Percentiles rank a stretch among this genome's conserved stretches.
Evolutionary conservation across 2,329 filamentous ascomycete species (phyloP).

Genomic region (Pyrenochaeta sp.): DNA sequence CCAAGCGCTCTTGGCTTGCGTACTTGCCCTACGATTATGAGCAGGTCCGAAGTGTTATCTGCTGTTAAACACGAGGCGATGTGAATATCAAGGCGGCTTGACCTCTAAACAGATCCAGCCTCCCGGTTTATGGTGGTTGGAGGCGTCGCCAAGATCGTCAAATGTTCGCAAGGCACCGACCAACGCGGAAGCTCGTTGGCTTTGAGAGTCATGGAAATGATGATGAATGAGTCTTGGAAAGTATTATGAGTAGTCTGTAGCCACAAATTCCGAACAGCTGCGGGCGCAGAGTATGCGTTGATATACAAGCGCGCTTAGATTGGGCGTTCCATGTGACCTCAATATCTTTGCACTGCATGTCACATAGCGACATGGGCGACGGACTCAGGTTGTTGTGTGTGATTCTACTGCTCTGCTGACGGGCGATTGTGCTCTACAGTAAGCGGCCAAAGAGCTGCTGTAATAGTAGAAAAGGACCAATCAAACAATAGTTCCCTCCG

Average conservation of each 20-base stretch:
- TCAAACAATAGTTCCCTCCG: no score
- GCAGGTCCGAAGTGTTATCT: constrained; percentile 33
- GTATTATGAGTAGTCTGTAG: no score
- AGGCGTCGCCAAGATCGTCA: constrained; percentile 13
- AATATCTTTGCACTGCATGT: background rate
- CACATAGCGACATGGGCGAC: background rate
- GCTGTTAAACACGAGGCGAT: constrained; percentile 11
- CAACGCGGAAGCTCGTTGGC: no score
- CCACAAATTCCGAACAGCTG: no score
- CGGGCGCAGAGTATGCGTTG: no score
- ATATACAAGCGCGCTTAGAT: background rate
- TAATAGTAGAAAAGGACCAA: no score
- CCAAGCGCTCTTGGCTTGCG: constrained; percentile 28
- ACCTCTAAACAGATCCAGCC: constrained; percentile 7
- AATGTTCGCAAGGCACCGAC: background rate
- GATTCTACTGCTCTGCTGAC: no score
- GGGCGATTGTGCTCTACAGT: no score
- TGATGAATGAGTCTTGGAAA: no score
- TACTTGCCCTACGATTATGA: constrained; percentile 22
- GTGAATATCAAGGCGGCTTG: background rate
- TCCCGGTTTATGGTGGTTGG: constrained; percentile 13
- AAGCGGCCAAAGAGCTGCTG: no score
- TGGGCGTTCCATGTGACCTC: background rate
- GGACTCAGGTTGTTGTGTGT: no score
- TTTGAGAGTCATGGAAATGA: no score